Evolutionary conservation across 345 rosid genomes (phyloP).

Genomic region (rapeseed (Brassica napus)): Da-Ae NC_063447.1:60893001-60893500

Average conservation of each 20-base stretch:
- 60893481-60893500: neutral
- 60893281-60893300: neutral
- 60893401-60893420: neutral
- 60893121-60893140: neutral
- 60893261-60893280: conserved; percentile 39
- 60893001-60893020: neutral
- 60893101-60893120: too few species aligned
- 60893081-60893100: neutral
- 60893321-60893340: conserved; percentile 3
- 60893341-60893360: neutral
- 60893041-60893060: neutral
- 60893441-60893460: conserved; percentile 21
- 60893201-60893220: conserved; percentile 50
- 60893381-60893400: neutral
- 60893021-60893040: neutral
- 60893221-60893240: conserved; percentile 31
- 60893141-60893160: conserved; percentile 8
- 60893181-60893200: conserved; percentile 62
- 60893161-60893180: conserved; percentile 41
- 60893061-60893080: neutral
- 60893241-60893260: conserved; percentile 45
- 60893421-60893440: conserved; percentile 2
- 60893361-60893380: neutral
- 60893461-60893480: neutral
- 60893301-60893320: neutral